Evolutionary conservation across 805 yeast species (phyloP).

Genomic region (Starmerella sp.): DNA sequence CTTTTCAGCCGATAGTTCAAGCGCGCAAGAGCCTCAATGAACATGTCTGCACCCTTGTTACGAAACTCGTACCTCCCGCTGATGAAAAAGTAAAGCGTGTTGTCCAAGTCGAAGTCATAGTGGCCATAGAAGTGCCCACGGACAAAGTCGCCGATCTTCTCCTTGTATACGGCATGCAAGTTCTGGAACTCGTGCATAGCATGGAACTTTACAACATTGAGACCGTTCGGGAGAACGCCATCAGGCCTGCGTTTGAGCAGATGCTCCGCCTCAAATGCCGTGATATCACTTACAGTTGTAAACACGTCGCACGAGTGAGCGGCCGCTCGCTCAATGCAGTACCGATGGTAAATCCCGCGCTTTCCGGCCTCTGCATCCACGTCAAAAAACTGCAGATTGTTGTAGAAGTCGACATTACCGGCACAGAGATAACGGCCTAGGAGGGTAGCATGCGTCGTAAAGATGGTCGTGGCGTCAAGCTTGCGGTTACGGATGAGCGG

Average conservation of each 20-base stretch:
- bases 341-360: constrained; percentile 92
- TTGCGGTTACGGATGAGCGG: constrained; percentile 86
- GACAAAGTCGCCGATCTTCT: constrained; percentile 83
- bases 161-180: constrained; percentile 83
- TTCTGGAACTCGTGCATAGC: constrained; percentile 98
- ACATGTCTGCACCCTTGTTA: constrained; percentile 93
- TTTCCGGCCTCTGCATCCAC: constrained; percentile 98
- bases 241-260: constrained; percentile 91
- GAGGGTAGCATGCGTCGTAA: constrained; percentile 94
- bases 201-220: constrained; percentile 88
- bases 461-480: constrained; percentile 86
- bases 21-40: constrained; percentile 83
- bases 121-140: constrained; percentile 97
- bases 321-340: constrained; percentile 93
- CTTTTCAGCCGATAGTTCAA: constrained; percentile 78
- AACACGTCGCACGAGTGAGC: constrained; percentile 94
- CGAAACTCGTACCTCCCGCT: constrained; percentile 96
- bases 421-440: constrained; percentile 94
- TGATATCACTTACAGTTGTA: constrained; percentile 93
- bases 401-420: constrained; percentile 91
- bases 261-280: constrained; percentile 93
- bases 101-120: constrained; percentile 85
- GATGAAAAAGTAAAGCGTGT: constrained; percentile 87
- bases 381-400: constrained; percentile 76
- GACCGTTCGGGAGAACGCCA: constrained; percentile 93